A percentile compares a stretch with the other conserved stretches of the same genome.
phyloP scores from a whole-genome alignment of 345 rosid genomes.

The Kandelia obovata region DNA sequence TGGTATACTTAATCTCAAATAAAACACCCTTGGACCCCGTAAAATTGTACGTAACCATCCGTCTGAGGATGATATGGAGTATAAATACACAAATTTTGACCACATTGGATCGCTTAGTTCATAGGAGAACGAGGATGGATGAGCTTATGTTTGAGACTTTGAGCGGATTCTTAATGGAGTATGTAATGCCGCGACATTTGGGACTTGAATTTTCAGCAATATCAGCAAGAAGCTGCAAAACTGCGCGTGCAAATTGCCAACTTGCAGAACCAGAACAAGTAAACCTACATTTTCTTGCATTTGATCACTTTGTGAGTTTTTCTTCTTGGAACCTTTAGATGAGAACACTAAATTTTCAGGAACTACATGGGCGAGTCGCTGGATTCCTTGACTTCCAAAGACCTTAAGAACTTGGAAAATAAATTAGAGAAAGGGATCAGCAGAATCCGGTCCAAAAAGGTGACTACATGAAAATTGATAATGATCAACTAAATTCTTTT shows the following conservation, averaged over 20 bases:
- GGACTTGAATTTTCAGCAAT: constrained; percentile 42
- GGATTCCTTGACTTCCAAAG: constrained; percentile 44
- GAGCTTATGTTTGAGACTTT: no score
- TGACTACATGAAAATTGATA: not conserved
- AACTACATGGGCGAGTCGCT: constrained; percentile 78
- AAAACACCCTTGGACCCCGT: no score
- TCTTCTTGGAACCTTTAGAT: not conserved
- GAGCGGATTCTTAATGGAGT: no score
- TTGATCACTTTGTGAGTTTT: not conserved
- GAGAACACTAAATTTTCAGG: constrained; percentile 35
- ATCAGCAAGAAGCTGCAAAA: constrained; percentile 84
- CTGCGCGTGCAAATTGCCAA: constrained; percentile 59
- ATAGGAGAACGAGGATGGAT: no score
- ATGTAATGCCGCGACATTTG: no score
- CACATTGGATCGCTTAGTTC: no score
- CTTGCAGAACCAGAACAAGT: constrained; percentile 78
- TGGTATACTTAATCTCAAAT: no score
- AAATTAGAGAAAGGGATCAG: constrained; percentile 74
- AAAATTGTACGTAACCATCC: no score
- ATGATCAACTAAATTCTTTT: no score
- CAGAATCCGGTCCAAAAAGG: constrained; percentile 92
- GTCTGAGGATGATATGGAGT: no score
- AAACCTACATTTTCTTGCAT: not conserved
- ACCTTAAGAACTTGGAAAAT: constrained; percentile 62
- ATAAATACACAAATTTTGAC: no score